Percentiles rank a stretch among this genome's conserved stretches.
Evolutionary conservation across 2,329 filamentous ascomycete genomes (phyloP).

Genomic region (Periconia sp.): DNA sequence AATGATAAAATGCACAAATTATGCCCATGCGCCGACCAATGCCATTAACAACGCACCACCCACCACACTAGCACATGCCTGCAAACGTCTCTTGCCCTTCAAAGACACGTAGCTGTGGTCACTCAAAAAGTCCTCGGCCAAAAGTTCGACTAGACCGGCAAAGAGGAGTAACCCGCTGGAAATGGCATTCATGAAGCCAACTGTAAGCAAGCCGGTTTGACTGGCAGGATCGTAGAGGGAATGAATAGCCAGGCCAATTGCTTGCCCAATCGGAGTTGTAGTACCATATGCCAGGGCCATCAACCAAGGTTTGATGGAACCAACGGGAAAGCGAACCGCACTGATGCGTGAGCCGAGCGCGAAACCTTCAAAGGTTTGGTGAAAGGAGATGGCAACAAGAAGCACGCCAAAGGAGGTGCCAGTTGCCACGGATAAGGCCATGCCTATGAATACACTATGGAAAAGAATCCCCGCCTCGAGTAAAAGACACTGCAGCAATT

Average conservation of each 20-base stretch:
- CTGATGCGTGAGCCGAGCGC: conserved; percentile 72
- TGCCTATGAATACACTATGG: conserved; percentile 75
- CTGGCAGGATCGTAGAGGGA: conserved; percentile 53
- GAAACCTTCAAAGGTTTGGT: conserved; percentile 70
- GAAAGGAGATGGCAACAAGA: conserved; percentile 70
- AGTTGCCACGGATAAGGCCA: conserved; percentile 70
- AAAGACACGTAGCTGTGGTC: conserved; percentile 65
- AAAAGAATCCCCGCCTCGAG: conserved; percentile 79
- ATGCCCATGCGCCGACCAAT: conserved; percentile 67
- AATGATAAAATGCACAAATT: conserved; percentile 5
- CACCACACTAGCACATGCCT: conserved; percentile 65
- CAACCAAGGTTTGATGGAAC: conserved; percentile 73
- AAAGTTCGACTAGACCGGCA: conserved; percentile 52
- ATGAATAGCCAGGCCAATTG: conserved; percentile 53
- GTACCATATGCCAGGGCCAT: conserved; percentile 66
- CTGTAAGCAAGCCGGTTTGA: conserved; percentile 51
- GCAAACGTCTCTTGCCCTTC: conserved; percentile 58
- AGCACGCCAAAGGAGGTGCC: conserved; percentile 66
- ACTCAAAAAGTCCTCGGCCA: conserved; percentile 59
- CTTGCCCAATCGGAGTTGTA: conserved; percentile 55
- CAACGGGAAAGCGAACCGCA: conserved; percentile 67
- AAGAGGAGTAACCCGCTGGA: conserved; percentile 52
- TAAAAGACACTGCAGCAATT: conserved; percentile 72
- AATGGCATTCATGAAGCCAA: conserved; percentile 55
- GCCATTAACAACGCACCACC: conserved; percentile 65